A percentile compares a stretch with the other conserved stretches of the same genome.
Evolutionary conservation across 495 filamentous ascomycete genomes (phyloP).

Genomic region (Aspergillus steynii): DNA sequence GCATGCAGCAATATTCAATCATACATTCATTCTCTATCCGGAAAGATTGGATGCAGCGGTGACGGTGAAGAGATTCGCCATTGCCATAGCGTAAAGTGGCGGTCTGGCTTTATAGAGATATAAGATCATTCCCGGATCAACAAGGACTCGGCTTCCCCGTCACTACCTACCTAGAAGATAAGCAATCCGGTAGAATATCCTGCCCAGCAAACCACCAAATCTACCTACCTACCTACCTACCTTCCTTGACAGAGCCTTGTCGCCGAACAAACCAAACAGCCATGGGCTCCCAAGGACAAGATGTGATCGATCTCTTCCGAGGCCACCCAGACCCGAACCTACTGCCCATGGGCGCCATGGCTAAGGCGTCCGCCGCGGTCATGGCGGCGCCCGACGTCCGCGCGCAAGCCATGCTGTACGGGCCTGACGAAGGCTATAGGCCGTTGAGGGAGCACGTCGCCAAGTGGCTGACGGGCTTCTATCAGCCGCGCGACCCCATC

Average conservation of each 20-base stretch:
- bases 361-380: conserved; percentile 51
- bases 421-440: conserved; percentile 71
- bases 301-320: conserved; percentile 62
- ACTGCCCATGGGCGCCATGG: conserved; percentile 62
- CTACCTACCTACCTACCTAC: not conserved
- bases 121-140: not conserved
- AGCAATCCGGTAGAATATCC: not conserved
- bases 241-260: too few relatives aligned
- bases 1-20: not conserved
- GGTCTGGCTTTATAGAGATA: not conserved
- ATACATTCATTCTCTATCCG: not conserved
- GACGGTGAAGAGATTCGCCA: not conserved
- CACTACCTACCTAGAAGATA: not conserved
- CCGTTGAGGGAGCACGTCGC: conserved; percentile 65
- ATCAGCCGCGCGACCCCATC: conserved; percentile 46
- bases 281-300: conserved; percentile 16
- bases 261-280: not conserved
- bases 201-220: too few relatives aligned
- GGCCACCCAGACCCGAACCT: conserved; percentile 73
- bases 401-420: conserved; percentile 67
- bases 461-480: conserved; percentile 67
- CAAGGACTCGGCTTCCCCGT: not conserved
- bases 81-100: not conserved
- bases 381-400: conserved; percentile 59
- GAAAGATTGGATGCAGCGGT: not conserved